Conservation (phyloP, 441 rosid species). For the Pelargonium australe region DNA sequence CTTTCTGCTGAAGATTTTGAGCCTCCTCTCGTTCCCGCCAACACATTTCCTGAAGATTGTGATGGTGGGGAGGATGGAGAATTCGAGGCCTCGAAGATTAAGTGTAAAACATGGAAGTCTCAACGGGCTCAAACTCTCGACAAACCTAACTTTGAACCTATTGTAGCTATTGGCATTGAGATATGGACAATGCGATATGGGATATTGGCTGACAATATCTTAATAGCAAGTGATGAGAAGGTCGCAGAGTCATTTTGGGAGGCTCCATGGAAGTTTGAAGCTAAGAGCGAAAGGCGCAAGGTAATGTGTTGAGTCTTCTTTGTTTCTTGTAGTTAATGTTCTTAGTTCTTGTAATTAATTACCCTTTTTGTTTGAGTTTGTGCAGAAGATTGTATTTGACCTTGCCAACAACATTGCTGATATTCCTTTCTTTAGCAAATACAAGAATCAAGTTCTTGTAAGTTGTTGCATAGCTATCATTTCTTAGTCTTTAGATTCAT, state of each 20-base stretch:
- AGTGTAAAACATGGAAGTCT: constrained; percentile 31
- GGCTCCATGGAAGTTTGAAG: constrained; percentile 26
- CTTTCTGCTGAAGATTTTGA: no score
- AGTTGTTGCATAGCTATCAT: neutral
- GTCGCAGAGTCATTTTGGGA: constrained; percentile 26
- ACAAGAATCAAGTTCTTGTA: constrained; percentile 25
- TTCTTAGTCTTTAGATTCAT: neutral
- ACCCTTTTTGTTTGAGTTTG: neutral
- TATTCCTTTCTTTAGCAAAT: constrained; percentile 18
- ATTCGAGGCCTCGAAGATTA: constrained; percentile 28
- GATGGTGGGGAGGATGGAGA: constrained; percentile 35
- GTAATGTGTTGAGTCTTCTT: constrained; percentile 13
- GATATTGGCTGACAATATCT: constrained; percentile 28
- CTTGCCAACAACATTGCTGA: constrained; percentile 23
- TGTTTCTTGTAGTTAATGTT: neutral
- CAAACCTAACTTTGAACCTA: constrained; percentile 30
- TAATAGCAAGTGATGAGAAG: constrained; percentile 28
- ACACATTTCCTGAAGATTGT: constrained; percentile 31
- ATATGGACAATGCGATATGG: constrained; percentile 37
- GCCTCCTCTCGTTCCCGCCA: constrained; percentile 11
- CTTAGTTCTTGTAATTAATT: neutral
- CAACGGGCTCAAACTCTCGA: constrained; percentile 24
- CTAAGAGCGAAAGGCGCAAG: constrained; percentile 23
- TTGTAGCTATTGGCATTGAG: constrained; percentile 33
- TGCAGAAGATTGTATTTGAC: constrained; percentile 25